These are phyloP conservation scores for Amoeboaphelidium occidentale DNA, from an alignment of 371 early-diverging fungal species.

Conservation along the genomic window DNA sequence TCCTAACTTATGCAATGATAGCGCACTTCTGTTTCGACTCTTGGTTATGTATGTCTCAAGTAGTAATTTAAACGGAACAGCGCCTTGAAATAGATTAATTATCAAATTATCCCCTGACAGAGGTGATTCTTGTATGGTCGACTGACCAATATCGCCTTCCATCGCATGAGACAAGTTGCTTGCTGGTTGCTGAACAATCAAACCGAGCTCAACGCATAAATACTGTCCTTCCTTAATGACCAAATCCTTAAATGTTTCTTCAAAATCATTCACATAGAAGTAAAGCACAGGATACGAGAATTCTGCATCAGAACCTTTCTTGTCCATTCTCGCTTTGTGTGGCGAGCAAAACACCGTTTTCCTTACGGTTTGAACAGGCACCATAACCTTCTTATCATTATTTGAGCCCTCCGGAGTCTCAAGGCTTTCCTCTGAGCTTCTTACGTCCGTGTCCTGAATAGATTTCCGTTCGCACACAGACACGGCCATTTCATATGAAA, in stretches of 20 bases:
- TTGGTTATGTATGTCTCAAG: constrained; percentile 41
- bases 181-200: too few species aligned
- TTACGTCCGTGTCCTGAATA: too few species aligned
- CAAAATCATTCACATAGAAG: constrained; percentile 56
- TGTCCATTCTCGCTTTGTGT: constrained; percentile 49
- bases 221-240: constrained; percentile 42
- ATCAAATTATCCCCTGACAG: constrained; percentile 23
- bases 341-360: constrained; percentile 55
- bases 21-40: constrained; percentile 22
- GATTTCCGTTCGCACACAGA: constrained; percentile 28
- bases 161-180: too few species aligned
- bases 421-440: too few species aligned
- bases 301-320: constrained; percentile 41
- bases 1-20: too few species aligned
- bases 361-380: constrained; percentile 17
- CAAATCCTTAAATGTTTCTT: constrained; percentile 35
- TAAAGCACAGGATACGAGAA: constrained; percentile 57
- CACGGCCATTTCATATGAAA: constrained; percentile 52
- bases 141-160: too few species aligned
- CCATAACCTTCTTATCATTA: neutral
- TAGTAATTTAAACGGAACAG: constrained; percentile 38
- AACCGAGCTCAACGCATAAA: constrained; percentile 50
- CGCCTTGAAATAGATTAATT: constrained; percentile 50
- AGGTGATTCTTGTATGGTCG: too few species aligned
- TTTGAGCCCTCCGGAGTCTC: too few species aligned